Base-by-base conservation (phyloP, 371 early-diverging fungal genomes). In the Mortierella sp. region DNA sequence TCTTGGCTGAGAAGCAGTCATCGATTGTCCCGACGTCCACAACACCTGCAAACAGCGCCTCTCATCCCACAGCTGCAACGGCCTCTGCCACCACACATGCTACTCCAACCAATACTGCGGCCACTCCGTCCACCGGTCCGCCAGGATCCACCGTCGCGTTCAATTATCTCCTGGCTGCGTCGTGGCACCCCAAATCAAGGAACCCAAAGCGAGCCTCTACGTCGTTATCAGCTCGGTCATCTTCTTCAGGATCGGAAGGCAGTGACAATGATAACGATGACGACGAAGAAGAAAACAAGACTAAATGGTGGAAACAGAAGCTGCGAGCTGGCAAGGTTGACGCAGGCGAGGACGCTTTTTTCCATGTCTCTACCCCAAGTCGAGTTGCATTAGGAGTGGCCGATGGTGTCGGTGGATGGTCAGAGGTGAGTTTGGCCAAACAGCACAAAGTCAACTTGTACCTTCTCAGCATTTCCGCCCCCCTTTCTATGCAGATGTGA, bases 351-450 rank as follows among this genome's bases (percentile, higher is more conserved):
- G 90, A 90, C 71, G 90, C 90, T 18, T 89, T 89, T 62, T 90
- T 89, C 56, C 84, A 87, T 57, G 86, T 86, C 12, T 81, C 67
- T 19, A 89, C 88, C 19, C 84, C 85, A 4, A 79, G 82, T 30
- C 84, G 88, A 19, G 74, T 88, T 28, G 87, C 88, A 8, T 63
- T 88, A 24, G 90, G 90, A 58, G 87, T 90, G 9, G 90, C 90
- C 0, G 90, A 90, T 63, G 90, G 90, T 51, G 90, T 90, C 14
- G 90, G 90, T n/a, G 89, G 90, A 21, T 90, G 90, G 90, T 69
- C 85, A 54, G 83, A 86, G 56, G 86, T 80, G 48, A 70, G 66
- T 45, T 45, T n/a, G n/a, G n/a, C n/a, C n/a, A n/a, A n/a, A n/a
- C n/a, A n/a, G n/a, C n/a, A n/a, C n/a, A n/a, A n/a, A n/a, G n/a